Base-by-base conservation (phyloP, 75 land plant genomes). In the Pinus tabuliformis region DNA sequence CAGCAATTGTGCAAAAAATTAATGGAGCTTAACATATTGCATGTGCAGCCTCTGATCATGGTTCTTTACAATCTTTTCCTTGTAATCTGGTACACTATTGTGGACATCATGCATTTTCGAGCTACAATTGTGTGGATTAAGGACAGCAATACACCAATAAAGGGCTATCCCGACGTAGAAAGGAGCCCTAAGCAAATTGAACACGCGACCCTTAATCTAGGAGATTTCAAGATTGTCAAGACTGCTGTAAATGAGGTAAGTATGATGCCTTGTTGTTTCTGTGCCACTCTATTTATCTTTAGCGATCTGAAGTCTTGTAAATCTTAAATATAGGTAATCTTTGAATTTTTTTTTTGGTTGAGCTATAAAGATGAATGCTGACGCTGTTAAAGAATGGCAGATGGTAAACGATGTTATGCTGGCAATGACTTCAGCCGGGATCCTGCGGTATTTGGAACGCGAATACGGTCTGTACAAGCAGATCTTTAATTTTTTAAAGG, bases 381-480 rank as follows among this genome's bases (percentile, higher is more conserved):
- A 60, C 5, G 22, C 62, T 20, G 8, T 81, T 83, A 15, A 18
- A 6, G 60, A 14, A 57, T 58, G 59, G 73, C 91, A 93, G 99
- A 96, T 92, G 4, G 72, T 96, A 8, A 96, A 93, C 37, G 99
- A 96, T 82, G 99, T 96, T 11, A 49, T 91, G 18, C 58, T 93
- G 60, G 99, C 91, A 39, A 73, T 96, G 39, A 86, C 90, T 37
- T 80, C 87, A 24, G 91, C 94, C 8, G 99, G 91, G n/a, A 83
- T 96, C 54, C 58, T 80, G 8, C 74, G 81, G 6, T 96, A 96
- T 74, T 75, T 93, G 64, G 83, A 78, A 62, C 80, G 90, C 22
- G 83, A 36, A 78, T 81, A 81, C 54, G 81, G 89, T 87, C 70
- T 49, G 75, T 62, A 59, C 58, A 1, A 20, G 5, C 26, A 30